phyloP scores from a whole-genome alignment of 2,329 filamentous ascomycete species.

The Tympanopsis confertula region DNA sequence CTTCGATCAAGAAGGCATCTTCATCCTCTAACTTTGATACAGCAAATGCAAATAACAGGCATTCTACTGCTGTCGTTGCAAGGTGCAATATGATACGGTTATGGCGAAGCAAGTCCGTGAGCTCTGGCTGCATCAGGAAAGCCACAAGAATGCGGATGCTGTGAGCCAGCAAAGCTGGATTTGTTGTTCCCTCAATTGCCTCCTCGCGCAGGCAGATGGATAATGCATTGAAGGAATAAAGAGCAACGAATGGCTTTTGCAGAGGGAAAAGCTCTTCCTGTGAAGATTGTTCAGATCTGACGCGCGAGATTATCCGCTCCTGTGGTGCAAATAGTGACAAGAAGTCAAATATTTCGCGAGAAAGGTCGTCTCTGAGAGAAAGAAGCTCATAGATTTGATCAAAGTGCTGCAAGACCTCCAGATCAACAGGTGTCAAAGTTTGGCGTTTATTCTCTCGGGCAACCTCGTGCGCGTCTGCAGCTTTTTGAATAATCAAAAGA shows the following conservation, averaged over 20 bases:
- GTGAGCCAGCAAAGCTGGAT: not conserved
- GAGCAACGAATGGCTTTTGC: not conserved
- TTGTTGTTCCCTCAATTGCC: not conserved
- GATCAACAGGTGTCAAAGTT: constrained; percentile 54
- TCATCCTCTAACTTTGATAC: not conserved
- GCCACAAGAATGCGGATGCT: not conserved
- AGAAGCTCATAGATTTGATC: constrained; percentile 74
- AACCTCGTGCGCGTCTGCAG: constrained; percentile 33
- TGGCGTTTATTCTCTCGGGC: constrained; percentile 31
- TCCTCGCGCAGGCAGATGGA: not conserved
- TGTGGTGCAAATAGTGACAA: not conserved
- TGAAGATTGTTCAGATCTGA: constrained; percentile 7
- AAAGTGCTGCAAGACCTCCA: constrained; percentile 72
- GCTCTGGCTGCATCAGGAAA: not conserved
- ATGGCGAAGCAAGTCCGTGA: not conserved
- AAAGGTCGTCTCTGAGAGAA: constrained; percentile 58
- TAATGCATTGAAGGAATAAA: not conserved
- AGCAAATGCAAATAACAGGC: not conserved
- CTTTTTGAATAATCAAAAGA: constrained; percentile 55
- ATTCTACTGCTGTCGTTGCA: not conserved
- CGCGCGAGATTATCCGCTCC: not conserved
- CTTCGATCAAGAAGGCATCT: not conserved
- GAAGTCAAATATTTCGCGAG: constrained; percentile 43
- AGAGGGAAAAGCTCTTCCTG: constrained; percentile 10
- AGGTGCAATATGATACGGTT: not conserved